These are phyloP conservation scores for Mortierella sp. DNA, from an alignment of 371 early-diverging fungal species.

Conservation along the genomic window DNA sequence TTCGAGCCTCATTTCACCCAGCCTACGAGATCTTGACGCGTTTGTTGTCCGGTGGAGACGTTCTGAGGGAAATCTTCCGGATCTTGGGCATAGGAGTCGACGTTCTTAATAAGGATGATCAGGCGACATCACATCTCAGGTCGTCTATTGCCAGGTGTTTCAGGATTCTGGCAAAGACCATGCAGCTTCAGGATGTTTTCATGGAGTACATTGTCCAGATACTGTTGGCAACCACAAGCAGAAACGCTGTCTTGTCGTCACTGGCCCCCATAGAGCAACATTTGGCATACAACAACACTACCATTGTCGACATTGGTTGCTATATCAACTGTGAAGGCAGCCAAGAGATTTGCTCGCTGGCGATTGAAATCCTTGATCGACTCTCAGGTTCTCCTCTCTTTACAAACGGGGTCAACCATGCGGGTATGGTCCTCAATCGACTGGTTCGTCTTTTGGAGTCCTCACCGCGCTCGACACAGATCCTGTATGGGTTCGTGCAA, in stretches of 20 bases:
- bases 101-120: slow-evolving; percentile 57
- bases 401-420: slow-evolving; percentile 46
- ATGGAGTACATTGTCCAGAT: slow-evolving; percentile 74
- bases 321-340: slow-evolving; percentile 71
- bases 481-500: slow-evolving; percentile 82
- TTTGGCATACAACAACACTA: slow-evolving; percentile 71
- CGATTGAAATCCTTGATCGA: slow-evolving; percentile 77
- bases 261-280: slow-evolving; percentile 83
- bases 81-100: slow-evolving; percentile 72
- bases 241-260: slow-evolving; percentile 37
- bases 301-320: slow-evolving; percentile 77
- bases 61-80: slow-evolving; percentile 73
- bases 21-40: slow-evolving; percentile 86
- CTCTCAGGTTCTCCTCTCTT: slow-evolving; percentile 71
- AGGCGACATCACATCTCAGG: slow-evolving; percentile 32
- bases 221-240: slow-evolving; percentile 43
- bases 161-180: slow-evolving; percentile 72
- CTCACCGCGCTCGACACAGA: slow-evolving; percentile 69
- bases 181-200: slow-evolving; percentile 75
- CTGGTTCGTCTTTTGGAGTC: slow-evolving; percentile 75
- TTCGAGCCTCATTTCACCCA: slow-evolving; percentile 70
- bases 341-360: slow-evolving; percentile 78
- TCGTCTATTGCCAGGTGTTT: slow-evolving; percentile 61
- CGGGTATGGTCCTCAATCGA: slow-evolving; percentile 68
- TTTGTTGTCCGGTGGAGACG: slow-evolving; percentile 79